Base-by-base conservation (phyloP, 768 basidiomycete species). In the Boletus vermiculosoides region DNA sequence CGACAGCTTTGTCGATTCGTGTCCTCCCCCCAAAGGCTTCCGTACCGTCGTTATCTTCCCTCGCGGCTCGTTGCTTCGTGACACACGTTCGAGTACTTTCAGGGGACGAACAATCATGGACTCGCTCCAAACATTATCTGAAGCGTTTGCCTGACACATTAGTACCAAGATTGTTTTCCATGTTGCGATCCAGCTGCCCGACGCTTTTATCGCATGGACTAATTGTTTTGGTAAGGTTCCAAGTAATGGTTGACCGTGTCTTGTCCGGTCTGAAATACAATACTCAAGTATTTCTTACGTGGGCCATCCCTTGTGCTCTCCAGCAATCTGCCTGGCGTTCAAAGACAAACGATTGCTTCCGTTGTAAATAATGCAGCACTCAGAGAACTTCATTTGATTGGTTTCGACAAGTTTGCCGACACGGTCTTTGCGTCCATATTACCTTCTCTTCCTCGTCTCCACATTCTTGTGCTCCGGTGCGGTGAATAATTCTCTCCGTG, bases 401-500 rank as follows among this genome's bases (percentile, higher is more conserved):
- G 78, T 6, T 81, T 88, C 34, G 71, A 73, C 45, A 82, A 84
- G 59, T 73, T 84, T 30, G 50, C 77, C 0, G 87, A 89, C 59
- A 63, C 65, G 0, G 60, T 73, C 8, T 83, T 88, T 64, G 82
- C 83, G 0, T 74, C 77, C 12, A 63, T 82, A n/a, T 53, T 89
- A 16, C 61, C 69, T 5, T 73, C 74, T 10, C 69, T 86, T 12
- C 71, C 80, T 1, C 56, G 63, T 15, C 71, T 88, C 41, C 75
- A 73, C 39, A 66, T 75, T 4, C 72, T 90, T 15, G 75, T 79
- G 20, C 74, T 90, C 57, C 75, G 84, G 88, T 88, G 73, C 66
- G 66, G 45, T 54, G 10, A 34, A 62, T 18, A 22, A 10, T 54
- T 46, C 5, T 47, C 18, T 22, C n/a, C 33, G 25, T 42, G 46